Base-by-base conservation (phyloP, 2,329 filamentous ascomycete genomes). In the Westerdykella sp. region DNA sequence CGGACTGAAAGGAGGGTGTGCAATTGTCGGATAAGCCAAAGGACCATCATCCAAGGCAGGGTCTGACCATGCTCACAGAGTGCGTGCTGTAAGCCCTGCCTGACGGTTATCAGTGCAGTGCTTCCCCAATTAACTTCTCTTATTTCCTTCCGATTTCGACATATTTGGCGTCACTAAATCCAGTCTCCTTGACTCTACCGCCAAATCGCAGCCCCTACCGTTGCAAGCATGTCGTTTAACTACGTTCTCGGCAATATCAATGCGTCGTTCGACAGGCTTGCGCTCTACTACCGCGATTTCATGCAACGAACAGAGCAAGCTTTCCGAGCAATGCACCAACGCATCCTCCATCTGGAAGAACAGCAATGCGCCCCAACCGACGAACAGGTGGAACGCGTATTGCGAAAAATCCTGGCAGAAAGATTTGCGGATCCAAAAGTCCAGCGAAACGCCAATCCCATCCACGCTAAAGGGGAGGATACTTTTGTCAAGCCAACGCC, bases 331-430 rank as follows among this genome's bases (percentile, higher is more conserved):
- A 31, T 65, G 21, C 54, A 60, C 37, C 44, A 60, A 25, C 61
- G 62, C 12, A 39, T 63, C 12, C 18, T 48, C 9, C 47, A 44
- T 11, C 52, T 66, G 12, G 62, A 66, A 36, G 47, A 55, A 38
- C 56, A 46, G 21, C 55, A 62, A 23, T 37, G 50, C 5, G 55
- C 50, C 3, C 60, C 55, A 5, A 58, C 48, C 14, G 62, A 66
- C 37, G 62, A 64, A 43, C 62, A 66, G 35, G 51, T 66, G 4
- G 62, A 66, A 42, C 56, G 61, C 37, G 51, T 62, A 2, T 50
- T 65, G n/a, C 58, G 61, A 30, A 66, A 62, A 46, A 65, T 66
- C 28, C 45, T 66, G 14, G 57, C 60, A 14, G 61, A 66, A 39
- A 53, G 48, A 6, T 65, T 65, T 34, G 48, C 50, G 14, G 43